A percentile compares a stretch with the other conserved stretches of the same genome.
phyloP scores from a whole-genome alignment of 2,329 filamentous ascomycete genomes.

The Nothopassalora personata region DNA sequence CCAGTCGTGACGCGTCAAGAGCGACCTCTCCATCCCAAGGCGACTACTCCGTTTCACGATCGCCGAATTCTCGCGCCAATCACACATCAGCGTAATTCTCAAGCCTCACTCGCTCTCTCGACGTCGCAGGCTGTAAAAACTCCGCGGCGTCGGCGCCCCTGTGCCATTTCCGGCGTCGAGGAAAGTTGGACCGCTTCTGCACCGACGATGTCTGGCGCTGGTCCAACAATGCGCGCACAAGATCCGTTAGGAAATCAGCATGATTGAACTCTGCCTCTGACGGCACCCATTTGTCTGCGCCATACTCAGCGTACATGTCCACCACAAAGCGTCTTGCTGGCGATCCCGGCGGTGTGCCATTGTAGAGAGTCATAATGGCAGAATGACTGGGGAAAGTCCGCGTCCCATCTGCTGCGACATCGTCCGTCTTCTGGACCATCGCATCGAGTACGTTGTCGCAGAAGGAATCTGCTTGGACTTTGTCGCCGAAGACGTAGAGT shows the following conservation, averaged over 20 bases:
- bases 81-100: background rate
- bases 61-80: background rate
- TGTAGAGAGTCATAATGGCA: slow-evolving; percentile 19
- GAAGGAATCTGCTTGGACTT: slow-evolving; percentile 17
- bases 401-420: slow-evolving; percentile 16
- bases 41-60: background rate
- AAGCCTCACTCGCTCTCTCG: slow-evolving; percentile 1
- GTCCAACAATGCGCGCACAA: slow-evolving; percentile 14
- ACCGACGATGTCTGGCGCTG: slow-evolving; percentile 5
- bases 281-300: slow-evolving; percentile 21
- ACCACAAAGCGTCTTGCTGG: slow-evolving; percentile 16
- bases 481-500: slow-evolving; percentile 20
- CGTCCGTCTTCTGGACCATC: slow-evolving; percentile 19
- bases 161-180: slow-evolving; percentile 15
- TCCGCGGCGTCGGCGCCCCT: slow-evolving; percentile 12
- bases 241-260: slow-evolving; percentile 19
- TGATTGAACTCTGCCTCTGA: slow-evolving; percentile 15
- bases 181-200: slow-evolving; percentile 18
- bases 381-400: slow-evolving; percentile 17
- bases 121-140: slow-evolving; percentile 9
- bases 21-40: background rate
- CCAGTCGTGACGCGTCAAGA: background rate
- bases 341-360: slow-evolving; percentile 12
- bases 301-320: slow-evolving; percentile 20
- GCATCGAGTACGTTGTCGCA: slow-evolving; percentile 19